Evolutionary conservation across 805 yeast genomes (phyloP).

Genomic region (Teunomyces atbi): DNA sequence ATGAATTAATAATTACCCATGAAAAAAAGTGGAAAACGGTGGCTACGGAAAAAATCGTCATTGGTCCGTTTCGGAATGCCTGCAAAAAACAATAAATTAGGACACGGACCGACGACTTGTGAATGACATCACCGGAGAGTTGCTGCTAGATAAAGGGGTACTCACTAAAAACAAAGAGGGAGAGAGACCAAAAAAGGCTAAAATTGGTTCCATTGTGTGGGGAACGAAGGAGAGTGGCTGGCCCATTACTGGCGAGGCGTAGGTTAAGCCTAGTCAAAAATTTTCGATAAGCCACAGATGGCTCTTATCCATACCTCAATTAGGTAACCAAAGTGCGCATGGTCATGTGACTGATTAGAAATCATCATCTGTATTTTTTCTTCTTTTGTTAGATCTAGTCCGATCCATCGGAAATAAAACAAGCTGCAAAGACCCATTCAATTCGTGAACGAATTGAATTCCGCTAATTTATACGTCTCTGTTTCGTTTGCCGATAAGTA

Average conservation of each 20-base stretch:
- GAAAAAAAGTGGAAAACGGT: neutral
- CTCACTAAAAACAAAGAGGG: no score
- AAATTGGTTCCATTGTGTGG: neutral
- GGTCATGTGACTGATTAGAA: neutral
- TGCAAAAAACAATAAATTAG: no score
- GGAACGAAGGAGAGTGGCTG: neutral
- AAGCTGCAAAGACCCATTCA: constrained; percentile 8
- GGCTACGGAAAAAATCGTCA: neutral
- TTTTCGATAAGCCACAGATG: neutral
- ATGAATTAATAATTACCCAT: no score
- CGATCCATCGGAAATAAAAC: neutral
- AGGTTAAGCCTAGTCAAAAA: neutral
- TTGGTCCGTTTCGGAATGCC: neutral
- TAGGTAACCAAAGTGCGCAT: neutral
- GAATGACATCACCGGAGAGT: neutral
- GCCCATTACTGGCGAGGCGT: neutral
- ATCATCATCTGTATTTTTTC: neutral
- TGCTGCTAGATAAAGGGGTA: no score
- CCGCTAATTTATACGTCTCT: constrained; percentile 23
- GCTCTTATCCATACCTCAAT: no score
- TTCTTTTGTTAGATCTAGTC: neutral
- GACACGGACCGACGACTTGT: neutral
- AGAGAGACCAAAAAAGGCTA: no score
- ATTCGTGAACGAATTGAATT: constrained; percentile 29
- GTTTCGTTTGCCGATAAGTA: constrained; percentile 6